Evolutionary conservation across 2,329 filamentous ascomycete genomes (phyloP).

Genomic region (Scedosporium minutisporum): DNA sequence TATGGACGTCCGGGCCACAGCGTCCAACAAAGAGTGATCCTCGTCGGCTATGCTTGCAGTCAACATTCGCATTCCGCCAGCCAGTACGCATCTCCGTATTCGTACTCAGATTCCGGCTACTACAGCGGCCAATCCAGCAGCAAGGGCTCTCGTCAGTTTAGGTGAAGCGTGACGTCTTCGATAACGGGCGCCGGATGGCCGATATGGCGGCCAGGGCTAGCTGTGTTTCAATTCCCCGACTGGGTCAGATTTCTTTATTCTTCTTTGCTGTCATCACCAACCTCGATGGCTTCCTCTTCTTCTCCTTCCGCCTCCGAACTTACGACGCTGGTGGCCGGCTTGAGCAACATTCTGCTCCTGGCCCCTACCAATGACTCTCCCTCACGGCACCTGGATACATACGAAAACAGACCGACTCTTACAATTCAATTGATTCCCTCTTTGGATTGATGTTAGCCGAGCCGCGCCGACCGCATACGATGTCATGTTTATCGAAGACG

Average conservation of each 20-base stretch:
- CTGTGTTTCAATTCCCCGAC: slow-evolving; percentile 2
- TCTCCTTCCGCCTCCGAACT: slow-evolving; percentile 2
- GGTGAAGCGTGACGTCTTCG: slow-evolving; percentile 47
- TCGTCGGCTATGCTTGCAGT: slow-evolving; percentile 72
- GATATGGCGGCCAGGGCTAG: background rate
- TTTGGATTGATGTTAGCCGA: background rate
- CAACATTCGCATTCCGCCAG: slow-evolving; percentile 19
- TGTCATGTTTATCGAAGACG: background rate
- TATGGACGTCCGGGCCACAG: slow-evolving; percentile 65
- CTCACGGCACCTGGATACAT: background rate
- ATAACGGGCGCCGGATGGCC: slow-evolving; percentile 22
- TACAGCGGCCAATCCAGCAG: slow-evolving; percentile 37
- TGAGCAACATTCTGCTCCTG: background rate
- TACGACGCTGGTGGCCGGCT: slow-evolving; percentile 1
- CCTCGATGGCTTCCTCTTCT: background rate
- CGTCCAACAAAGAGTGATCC: slow-evolving; percentile 64
- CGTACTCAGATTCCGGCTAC: slow-evolving; percentile 47
- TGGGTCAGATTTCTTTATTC: slow-evolving; percentile 6
- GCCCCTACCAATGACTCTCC: background rate
- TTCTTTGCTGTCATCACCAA: background rate
- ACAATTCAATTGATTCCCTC: background rate
- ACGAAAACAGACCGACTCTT: background rate
- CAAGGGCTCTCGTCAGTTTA: slow-evolving; percentile 25
- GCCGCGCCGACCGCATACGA: background rate
- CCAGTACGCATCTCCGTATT: slow-evolving; percentile 28